Evolutionary conservation across 805 yeast genomes (phyloP).

Genomic region (Kurtzmaniella cleridarum): DNA sequence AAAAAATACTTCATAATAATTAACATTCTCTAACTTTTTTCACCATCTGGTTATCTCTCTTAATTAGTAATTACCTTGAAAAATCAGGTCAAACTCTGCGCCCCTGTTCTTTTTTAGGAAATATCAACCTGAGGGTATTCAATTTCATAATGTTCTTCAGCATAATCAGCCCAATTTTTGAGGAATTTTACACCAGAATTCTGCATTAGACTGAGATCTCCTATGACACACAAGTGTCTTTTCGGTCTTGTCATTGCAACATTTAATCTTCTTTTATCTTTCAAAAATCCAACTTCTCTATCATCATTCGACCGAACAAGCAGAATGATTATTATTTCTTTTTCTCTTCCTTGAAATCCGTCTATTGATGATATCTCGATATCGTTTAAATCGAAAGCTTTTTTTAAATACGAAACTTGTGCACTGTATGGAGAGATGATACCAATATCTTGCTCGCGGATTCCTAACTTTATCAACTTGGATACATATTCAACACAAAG

Average conservation of each 20-base stretch:
- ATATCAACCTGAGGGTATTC: conserved; percentile 51
- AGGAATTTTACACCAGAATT: conserved; percentile 43
- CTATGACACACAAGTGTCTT: conserved; percentile 78
- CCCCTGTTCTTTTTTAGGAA: too few relatives aligned
- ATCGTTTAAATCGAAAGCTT: conserved; percentile 18
- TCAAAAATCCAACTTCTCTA: conserved; percentile 73
- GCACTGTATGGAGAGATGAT: conserved; percentile 88
- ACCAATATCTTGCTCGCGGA: conserved; percentile 59
- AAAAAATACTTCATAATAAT: too few relatives aligned
- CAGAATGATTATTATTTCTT: conserved; percentile 75
- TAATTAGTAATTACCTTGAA: too few relatives aligned
- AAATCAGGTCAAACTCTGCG: too few relatives aligned
- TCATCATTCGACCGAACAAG: conserved; percentile 75
- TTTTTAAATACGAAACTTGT: conserved; percentile 64
- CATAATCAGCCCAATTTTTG: conserved; percentile 63
- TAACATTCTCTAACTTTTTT: too few relatives aligned
- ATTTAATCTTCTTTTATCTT: conserved; percentile 74
- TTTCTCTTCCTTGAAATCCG: conserved; percentile 96
- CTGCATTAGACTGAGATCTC: conserved; percentile 71
- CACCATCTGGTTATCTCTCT: too few relatives aligned
- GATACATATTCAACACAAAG: conserved; percentile 55
- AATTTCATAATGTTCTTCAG: conserved; percentile 60
- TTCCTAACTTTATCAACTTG: conserved; percentile 47
- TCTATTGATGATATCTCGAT: conserved; percentile 88
- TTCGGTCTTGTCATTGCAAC: conserved; percentile 92